Evolutionary conservation across 2,329 filamentous ascomycete genomes (phyloP), one percentile per base, ranked within the genome.

Genomic region (Diaporthe destruens): DNA sequence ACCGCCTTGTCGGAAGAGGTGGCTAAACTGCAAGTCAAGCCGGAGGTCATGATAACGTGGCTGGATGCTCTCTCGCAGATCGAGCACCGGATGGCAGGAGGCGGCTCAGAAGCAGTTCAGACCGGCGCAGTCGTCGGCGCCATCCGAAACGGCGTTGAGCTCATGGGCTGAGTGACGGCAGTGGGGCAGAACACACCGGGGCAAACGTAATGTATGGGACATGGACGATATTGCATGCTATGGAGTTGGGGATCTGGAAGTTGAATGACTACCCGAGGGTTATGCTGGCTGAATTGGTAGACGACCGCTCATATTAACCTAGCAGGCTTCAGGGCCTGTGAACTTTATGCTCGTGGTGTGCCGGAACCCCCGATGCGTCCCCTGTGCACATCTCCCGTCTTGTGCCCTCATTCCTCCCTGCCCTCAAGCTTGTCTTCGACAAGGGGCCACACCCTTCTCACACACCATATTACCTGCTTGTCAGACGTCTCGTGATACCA

Each of bases 41-140:
- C 94, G 0, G 93, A 96, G 80, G 96, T 95, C 14, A 93, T 96
- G 86, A 93, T 98, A 68, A 90, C 92, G 3, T 99, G 96, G 96
- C 85, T 99, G 74, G 93, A 96, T 73, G 95, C 95, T 0, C 84
- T 99, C 71, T 95, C 96, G 0, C 94, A 98, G 77, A 93, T 99
- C 68, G 96, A 99, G 85, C 97, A 97, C 83, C 87, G 96, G 74
- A 85, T 99, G 7, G 93, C 95, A 44, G 93, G 94, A 55, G 96
- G 96, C 29, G 95, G 93, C 1, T 95, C 91, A 72, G 96, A 99
- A 84, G 85, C 86, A 7, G 89, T 99, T 72, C 96, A 99, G 85
- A 98, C 96, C 0, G 96, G 96, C 8, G 96, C 95, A 0, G 87
- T 98, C 57, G 94, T 98, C 14, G 96, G 96, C 1, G 94, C 98